These are phyloP conservation scores for Trichophyton schoenleinii DNA, from an alignment of 2,329 filamentous ascomycete genomes.

Conservation along the genomic window DNA sequence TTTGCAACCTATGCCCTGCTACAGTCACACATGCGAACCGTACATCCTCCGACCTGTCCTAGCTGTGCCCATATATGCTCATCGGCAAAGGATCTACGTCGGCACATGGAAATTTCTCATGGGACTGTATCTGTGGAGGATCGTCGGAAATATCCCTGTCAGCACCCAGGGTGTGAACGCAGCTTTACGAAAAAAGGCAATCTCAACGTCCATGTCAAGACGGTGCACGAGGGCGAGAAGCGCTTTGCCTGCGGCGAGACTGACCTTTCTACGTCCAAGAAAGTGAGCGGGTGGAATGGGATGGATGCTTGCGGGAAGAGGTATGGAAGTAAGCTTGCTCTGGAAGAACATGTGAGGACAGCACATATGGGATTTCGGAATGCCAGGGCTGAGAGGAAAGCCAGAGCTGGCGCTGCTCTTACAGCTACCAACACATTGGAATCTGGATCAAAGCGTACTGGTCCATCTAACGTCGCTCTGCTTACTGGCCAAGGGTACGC, in stretches of 20 bases:
- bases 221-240: conserved; percentile 58
- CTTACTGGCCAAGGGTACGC: conserved; percentile 47
- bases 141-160: conserved; percentile 54
- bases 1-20: conserved; percentile 64
- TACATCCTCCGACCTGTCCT: conserved; percentile 59
- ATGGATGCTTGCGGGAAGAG: conserved; percentile 58
- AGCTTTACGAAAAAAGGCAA: conserved; percentile 77
- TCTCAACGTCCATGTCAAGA: conserved; percentile 63
- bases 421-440: too few species aligned
- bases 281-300: conserved; percentile 52
- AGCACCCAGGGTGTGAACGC: conserved; percentile 55
- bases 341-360: conserved; percentile 75
- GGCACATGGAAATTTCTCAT: conserved; percentile 69
- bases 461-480: conserved; percentile 30
- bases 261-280: conserved; percentile 45
- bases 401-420: conserved; percentile 8
- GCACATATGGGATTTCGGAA: conserved; percentile 57
- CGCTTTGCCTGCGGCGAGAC: conserved; percentile 68
- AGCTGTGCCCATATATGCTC: conserved; percentile 60
- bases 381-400: conserved; percentile 28
- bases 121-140: conserved; percentile 47
- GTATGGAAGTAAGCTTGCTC: conserved; percentile 62
- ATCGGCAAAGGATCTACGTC: conserved; percentile 55
- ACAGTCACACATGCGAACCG: conserved; percentile 57
- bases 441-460: not conserved